These are phyloP conservation scores for Blechomonas ayalai DNA, from an alignment of 208 protist species.

Conservation along the genomic window DNA sequence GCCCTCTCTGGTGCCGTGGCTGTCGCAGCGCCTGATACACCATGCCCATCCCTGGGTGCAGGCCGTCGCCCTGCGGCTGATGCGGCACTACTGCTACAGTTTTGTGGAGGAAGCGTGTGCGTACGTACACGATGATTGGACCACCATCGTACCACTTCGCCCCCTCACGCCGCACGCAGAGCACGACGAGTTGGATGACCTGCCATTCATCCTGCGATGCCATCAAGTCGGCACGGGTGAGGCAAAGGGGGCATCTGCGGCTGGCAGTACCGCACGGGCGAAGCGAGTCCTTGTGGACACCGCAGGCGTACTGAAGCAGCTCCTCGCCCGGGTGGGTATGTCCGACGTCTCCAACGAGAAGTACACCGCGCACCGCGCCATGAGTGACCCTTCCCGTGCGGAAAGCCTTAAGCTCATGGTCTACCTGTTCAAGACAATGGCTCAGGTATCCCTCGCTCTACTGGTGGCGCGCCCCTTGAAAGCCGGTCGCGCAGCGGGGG, in stretches of 20 bases:
- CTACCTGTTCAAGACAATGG: constrained; percentile 44
- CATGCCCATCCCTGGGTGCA: constrained; percentile 86
- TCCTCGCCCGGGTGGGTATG: constrained; percentile 46
- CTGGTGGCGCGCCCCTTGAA: constrained; percentile 5
- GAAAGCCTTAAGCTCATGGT: constrained; percentile 64
- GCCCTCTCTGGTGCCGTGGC: constrained; percentile 28
- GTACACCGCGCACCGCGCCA: constrained; percentile 67
- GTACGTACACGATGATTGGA: constrained; percentile 37
- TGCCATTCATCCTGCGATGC: not conserved
- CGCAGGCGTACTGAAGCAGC: constrained; percentile 15
- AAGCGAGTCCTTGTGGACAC: not conserved
- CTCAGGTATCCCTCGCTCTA: constrained; percentile 21
- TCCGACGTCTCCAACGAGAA: constrained; percentile 77
- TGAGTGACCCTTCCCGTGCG: constrained; percentile 44
- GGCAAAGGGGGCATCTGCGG: not conserved
- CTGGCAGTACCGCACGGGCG: not conserved
- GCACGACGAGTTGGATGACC: not conserved
- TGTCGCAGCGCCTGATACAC: constrained; percentile 33
- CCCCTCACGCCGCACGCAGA: constrained; percentile 2
- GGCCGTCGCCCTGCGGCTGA: constrained; percentile 51
- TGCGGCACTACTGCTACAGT: constrained; percentile 70
- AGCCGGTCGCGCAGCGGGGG: constrained; percentile 5
- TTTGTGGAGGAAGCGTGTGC: constrained; percentile 46
- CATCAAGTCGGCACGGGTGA: not conserved
- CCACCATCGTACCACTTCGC: constrained; percentile 8